Base-by-base conservation (phyloP, 768 basidiomycete genomes). In the Russula earlei region DNA sequence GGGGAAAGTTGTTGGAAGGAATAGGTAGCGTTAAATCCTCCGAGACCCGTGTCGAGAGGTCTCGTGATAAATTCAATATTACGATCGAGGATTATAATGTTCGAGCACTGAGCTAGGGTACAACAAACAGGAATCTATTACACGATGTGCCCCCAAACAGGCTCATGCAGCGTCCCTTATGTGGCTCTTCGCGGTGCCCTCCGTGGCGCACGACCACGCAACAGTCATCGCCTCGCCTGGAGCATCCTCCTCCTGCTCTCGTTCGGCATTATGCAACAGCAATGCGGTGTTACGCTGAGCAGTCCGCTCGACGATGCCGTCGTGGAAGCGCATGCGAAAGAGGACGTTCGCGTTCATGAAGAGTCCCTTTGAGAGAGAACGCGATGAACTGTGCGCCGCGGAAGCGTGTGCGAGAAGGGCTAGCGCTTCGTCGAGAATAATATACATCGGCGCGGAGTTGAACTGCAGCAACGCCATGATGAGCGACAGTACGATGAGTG, bases 391-490 rank as follows among this genome's bases (percentile, higher is more conserved):
- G 96, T 15, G 87, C 88, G 40, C 95, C 95, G 72, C 92, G 94
- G 80, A 99, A 99, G 17, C 96, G 83, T 45, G 87, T 95, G 40
- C 87, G 81, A 81, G 98, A 98, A 98, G 74, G 71, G 98, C 96
- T 24, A 98, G 79, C 8, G 95, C 95, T 0, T 95, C 94, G 69
- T 98, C 96, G 60, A 99, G 96, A 8, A 99, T 80, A 67, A 99
- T 99, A 70, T 98, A 98, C 91, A 98, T 93, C 2, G 93, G 95
- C 15, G 95, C 94, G 9, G 95, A 94, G 66, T 97, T 97, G 79
- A 97, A 97, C 68, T 97, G 93, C n/a, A 98, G 82, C 17, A 99
- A 81, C 0, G 96, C 88, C 93, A 99, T 95, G 74, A 98, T 98
- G 37, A 99, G 78, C 12, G 95, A 98, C 1, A 99, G 80, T 0